Base-by-base conservation (phyloP, 164 flowering plant species). In the Stephania japonica region DNA sequence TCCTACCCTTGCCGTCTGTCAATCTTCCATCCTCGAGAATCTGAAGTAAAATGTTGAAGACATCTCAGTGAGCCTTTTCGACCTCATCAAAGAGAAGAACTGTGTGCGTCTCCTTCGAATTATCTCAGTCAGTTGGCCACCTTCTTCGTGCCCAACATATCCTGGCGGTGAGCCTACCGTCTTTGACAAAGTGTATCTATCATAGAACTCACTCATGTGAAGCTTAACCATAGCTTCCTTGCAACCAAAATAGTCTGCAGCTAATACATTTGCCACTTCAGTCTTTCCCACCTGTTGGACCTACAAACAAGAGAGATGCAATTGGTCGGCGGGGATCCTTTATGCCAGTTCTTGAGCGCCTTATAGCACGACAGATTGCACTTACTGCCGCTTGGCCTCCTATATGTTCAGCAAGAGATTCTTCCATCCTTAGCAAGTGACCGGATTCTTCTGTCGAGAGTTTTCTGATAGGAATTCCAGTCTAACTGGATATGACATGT, bases 231-330 rank as follows among this genome's bases (percentile, higher is more conserved):
- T 72, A 42, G 75, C 76, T 66, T 75, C 72, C 24, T 77, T 71
- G 13, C 73, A 77, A 7, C 80, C 78, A 61, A 77, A 80, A 32
- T 77, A 77, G 27, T 80, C 73, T 2, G 65, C 74, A 6, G 80
- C 82, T 70, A 80, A 70, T 1, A 76, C 78, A 41, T 80, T 80
- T 0, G 78, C 82, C 8, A 77, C 18, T 23, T 77, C 78, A 6
- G 78, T 66, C 24, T 80, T 80, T 69, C 82, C 82, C 82, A 25
- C 87, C 87, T 0, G 85, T 86, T n/a, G 86, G 83, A 3, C 89
- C 87, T 4, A 80, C 23, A 62, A 86, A 84, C 14, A 86, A 25
- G 76, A 84, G 83, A 42, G 81, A 71, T 2, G 75, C 86, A 5
- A 81, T 80, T 7, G 86, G 89, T 4, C 75, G 81, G 18, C 61